These are phyloP conservation scores for Artemisia annua DNA, from an alignment of 129 eudicot species.

Conservation along the genomic window DNA sequence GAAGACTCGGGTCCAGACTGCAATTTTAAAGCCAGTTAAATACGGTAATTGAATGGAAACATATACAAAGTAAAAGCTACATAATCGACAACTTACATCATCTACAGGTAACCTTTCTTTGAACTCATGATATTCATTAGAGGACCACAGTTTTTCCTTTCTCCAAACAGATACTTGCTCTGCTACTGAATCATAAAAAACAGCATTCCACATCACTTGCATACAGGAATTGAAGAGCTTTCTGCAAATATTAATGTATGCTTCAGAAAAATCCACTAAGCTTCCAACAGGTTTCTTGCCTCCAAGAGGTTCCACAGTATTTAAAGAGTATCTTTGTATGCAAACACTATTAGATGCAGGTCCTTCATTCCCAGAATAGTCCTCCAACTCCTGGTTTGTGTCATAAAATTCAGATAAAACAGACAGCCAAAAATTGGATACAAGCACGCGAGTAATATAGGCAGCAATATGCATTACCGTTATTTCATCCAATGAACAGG, in stretches of 20 bases:
- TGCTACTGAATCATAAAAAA: constrained; percentile 56
- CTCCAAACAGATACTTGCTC: constrained; percentile 71
- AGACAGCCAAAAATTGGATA: not conserved
- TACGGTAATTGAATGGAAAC: constrained; percentile 9
- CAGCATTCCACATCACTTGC: constrained; percentile 84
- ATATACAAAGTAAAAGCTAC: not conserved
- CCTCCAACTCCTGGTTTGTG: constrained; percentile 20
- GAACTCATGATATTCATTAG: constrained; percentile 14
- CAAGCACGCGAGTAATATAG: not conserved
- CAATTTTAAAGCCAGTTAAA: constrained; percentile 30
- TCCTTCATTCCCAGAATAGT: constrained; percentile 35
- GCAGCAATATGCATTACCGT: constrained; percentile 35
- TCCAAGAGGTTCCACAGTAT: constrained; percentile 21
- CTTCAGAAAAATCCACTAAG: constrained; percentile 45
- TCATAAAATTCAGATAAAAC: constrained; percentile 38
- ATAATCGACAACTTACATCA: constrained; percentile 44
- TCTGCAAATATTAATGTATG: constrained; percentile 36
- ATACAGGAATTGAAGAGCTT: constrained; percentile 60
- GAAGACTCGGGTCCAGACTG: constrained; percentile 44
- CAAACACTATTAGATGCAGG: constrained; percentile 30
- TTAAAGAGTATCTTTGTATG: constrained; percentile 15
- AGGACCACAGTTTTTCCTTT: constrained; percentile 52
- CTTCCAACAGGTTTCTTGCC: constrained; percentile 57
- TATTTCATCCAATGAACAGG: constrained; percentile 36
- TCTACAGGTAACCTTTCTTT: constrained; percentile 38